These are phyloP conservation scores for Phytophthora cryptogea DNA, from an alignment of 352 stramenopile genomes.

Conservation along the genomic window DNA sequence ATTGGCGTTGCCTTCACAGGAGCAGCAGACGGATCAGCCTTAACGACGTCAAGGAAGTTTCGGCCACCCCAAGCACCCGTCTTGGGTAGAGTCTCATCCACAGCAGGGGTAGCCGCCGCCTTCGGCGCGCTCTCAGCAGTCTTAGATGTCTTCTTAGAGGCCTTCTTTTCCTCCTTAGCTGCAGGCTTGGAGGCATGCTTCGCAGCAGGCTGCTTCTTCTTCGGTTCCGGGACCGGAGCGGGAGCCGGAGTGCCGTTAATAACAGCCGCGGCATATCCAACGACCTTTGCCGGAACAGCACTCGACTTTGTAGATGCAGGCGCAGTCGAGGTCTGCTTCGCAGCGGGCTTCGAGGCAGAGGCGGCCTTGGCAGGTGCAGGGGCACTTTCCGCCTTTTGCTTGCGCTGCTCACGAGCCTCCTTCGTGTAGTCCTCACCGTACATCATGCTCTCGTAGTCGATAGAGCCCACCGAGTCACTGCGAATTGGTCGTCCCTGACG, in stretches of 20 bases:
- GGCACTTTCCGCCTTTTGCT: conserved; percentile 34
- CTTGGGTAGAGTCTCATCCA: conserved; percentile 60
- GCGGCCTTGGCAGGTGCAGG: conserved; percentile 13
- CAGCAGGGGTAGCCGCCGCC: conserved; percentile 24
- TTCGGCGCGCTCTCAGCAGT: conserved; percentile 28
- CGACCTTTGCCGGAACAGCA: conserved; percentile 42
- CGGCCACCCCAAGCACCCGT: conserved; percentile 77
- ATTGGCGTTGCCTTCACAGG: conserved; percentile 36
- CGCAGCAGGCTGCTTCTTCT: conserved; percentile 52
- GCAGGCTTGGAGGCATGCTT: conserved; percentile 43
- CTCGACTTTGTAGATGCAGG: conserved; percentile 19
- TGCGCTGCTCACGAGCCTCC: conserved; percentile 76
- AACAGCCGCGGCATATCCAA: conserved; percentile 77
- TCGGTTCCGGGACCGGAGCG: conserved; percentile 39
- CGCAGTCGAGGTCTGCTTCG: conserved; percentile 16
- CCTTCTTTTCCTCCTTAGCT: conserved; percentile 50
- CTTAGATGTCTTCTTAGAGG: conserved; percentile 48
- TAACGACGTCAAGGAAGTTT: conserved; percentile 87
- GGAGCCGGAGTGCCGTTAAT: conserved; percentile 75
- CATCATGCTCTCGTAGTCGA: conserved; percentile 91
- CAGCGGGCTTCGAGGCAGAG: conserved; percentile 13
- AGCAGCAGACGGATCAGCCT: conserved; percentile 61
- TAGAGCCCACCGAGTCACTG: conserved; percentile 86
- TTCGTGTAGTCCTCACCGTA: conserved; percentile 91
- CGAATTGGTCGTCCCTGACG: conserved; percentile 88